A percentile compares a stretch with the other conserved stretches of the same genome.
Conservation (phyloP, 192 early-diverging fungal species). For the Kickxella alabastrina region DNA sequence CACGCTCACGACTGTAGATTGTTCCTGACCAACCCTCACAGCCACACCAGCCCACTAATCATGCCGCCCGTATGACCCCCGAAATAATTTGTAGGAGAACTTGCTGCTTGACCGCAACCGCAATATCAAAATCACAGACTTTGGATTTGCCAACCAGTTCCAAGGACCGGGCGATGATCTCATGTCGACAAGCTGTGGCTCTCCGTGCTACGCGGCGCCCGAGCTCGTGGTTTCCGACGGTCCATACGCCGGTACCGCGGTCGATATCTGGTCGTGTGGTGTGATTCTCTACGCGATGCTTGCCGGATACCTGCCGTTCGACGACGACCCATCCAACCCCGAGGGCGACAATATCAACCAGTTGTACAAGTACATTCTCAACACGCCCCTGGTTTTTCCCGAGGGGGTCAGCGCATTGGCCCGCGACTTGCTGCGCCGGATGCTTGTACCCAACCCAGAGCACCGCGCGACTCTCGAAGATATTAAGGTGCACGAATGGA, state of each 20-base stretch:
- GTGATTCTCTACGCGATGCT: conserved; percentile 96
- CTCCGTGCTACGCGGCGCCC: conserved; percentile 98
- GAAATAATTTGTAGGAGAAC: conserved; percentile 84
- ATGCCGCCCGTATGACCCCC: too few relatives aligned
- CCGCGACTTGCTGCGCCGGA: conserved; percentile 75
- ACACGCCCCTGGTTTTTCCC: conserved; percentile 79
- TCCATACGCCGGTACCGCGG: conserved; percentile 90
- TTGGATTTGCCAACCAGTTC: conserved; percentile 96
- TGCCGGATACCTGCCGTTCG: conserved; percentile 83
- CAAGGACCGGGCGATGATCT: conserved; percentile 67
- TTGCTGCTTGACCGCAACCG: conserved; percentile 85
- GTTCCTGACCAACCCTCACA: too few relatives aligned
- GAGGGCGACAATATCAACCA: conserved; percentile 87
- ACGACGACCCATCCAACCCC: conserved; percentile 85
- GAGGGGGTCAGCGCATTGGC: conserved; percentile 76
- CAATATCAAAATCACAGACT: conserved; percentile 96
- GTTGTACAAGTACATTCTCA: conserved; percentile 81
- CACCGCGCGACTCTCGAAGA: conserved; percentile 67
- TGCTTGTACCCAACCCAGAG: conserved; percentile 88
- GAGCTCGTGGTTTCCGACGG: conserved; percentile 97
- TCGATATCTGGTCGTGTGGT: conserved; percentile 98
- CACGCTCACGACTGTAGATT: too few relatives aligned
- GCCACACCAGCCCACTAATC: too few relatives aligned
- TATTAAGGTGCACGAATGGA: conserved; percentile 74
- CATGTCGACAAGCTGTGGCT: conserved; percentile 93